A percentile compares a stretch with the other conserved stretches of the same genome.
Evolutionary conservation across 192 early-diverging fungal genomes (phyloP).

Genomic region (Backusella tarrabulga): DNA sequence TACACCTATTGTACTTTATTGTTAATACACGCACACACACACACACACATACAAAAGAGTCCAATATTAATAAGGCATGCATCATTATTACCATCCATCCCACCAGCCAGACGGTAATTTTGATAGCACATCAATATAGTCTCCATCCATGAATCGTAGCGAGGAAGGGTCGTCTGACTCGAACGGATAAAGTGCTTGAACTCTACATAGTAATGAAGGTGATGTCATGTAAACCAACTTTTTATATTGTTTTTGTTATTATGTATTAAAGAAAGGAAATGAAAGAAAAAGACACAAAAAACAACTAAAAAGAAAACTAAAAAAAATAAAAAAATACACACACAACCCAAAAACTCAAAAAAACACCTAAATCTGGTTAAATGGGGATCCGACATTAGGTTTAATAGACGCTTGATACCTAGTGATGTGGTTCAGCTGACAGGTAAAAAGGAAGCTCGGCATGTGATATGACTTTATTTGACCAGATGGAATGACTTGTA

Average conservation of each 20-base stretch:
- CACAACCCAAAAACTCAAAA: neutral
- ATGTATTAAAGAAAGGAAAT: neutral
- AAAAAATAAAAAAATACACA: neutral
- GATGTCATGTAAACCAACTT: constrained; percentile 3
- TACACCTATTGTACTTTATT: constrained; percentile 37
- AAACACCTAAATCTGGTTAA: neutral
- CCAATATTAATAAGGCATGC: neutral
- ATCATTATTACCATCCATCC: constrained; percentile 69
- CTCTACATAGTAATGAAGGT: constrained; percentile 33
- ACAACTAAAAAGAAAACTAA: neutral
- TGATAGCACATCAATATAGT: constrained; percentile 87
- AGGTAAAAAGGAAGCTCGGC: neutral
- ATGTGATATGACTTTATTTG: neutral
- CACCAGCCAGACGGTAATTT: constrained; percentile 96
- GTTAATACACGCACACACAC: neutral
- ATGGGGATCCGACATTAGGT: neutral
- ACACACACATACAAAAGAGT: too few relatives aligned
- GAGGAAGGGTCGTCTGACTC: constrained; percentile 71
- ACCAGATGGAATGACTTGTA: neutral
- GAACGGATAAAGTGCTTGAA: constrained; percentile 86
- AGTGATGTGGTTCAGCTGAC: neutral
- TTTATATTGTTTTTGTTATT: neutral
- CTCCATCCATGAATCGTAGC: constrained; percentile 80
- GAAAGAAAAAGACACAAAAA: neutral
- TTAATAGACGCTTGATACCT: neutral